Percentiles rank a stretch among this genome's conserved stretches.
These are phyloP conservation scores for Andrographis paniculata DNA, from an alignment of 305 asterid genomes.

Conservation along the genomic window DNA sequence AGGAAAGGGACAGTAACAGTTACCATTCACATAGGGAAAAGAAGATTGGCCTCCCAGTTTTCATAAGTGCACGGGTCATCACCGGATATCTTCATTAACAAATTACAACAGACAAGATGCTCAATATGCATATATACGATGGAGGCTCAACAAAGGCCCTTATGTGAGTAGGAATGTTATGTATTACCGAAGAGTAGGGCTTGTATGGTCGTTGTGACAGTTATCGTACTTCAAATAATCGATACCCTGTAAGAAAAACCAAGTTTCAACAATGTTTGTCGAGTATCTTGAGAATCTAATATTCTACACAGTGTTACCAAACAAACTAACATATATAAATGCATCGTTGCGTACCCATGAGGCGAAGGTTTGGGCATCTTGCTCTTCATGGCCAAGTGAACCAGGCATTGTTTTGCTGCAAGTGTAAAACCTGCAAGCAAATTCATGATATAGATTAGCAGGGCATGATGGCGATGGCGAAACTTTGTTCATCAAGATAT, in stretches of 20 bases:
- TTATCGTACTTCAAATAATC: slow-evolving; percentile 92
- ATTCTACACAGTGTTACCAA: too few species aligned
- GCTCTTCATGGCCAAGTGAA: slow-evolving; percentile 83
- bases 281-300: too few species aligned
- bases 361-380: slow-evolving; percentile 82
- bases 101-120: neutral
- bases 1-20: slow-evolving; percentile 1
- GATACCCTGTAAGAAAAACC: slow-evolving; percentile 47
- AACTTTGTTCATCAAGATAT: neutral
- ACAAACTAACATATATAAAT: neutral
- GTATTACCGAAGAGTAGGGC: slow-evolving; percentile 50
- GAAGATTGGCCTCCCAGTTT: slow-evolving; percentile 60
- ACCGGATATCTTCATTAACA: slow-evolving; percentile 47
- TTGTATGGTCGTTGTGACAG: slow-evolving; percentile 60
- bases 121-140: too few species aligned
- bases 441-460: neutral
- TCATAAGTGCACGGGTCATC: slow-evolving; percentile 84
- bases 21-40: slow-evolving; percentile 91
- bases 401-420: slow-evolving; percentile 86
- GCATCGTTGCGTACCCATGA: slow-evolving; percentile 44
- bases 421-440: slow-evolving; percentile 51
- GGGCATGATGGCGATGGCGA: neutral
- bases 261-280: too few species aligned
- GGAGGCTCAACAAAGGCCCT: too few species aligned
- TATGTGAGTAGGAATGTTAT: neutral